Conservation (phyloP, 2,329 filamentous ascomycete species). For the Chaetomium sp. region DNA sequence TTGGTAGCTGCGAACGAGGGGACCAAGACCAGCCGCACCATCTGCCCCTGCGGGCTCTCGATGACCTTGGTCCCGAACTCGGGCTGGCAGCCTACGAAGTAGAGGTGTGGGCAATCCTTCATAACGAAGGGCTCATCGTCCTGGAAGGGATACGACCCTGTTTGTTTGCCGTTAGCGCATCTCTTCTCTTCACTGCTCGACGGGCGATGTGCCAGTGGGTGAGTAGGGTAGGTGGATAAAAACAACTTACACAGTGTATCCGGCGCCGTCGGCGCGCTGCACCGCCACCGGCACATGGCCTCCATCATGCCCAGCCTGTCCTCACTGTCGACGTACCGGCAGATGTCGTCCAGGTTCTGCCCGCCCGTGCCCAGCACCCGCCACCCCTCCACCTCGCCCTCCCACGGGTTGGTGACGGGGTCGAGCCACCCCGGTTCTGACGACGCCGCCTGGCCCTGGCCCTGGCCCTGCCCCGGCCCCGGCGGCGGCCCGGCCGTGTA, state of each 20-base stretch:
- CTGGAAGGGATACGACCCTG: conserved; percentile 97
- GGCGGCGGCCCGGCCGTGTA: conserved; percentile 51
- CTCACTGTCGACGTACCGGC: conserved; percentile 82
- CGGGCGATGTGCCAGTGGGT: neutral
- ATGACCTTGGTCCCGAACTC: conserved; percentile 73
- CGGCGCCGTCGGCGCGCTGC: conserved; percentile 88
- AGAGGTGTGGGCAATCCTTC: conserved; percentile 82
- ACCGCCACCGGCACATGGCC: conserved; percentile 88
- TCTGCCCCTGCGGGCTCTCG: conserved; percentile 66
- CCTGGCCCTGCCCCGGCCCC: conserved; percentile 4
- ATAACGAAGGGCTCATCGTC: conserved; percentile 90
- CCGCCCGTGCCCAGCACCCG: conserved; percentile 83
- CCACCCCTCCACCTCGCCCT: conserved; percentile 89
- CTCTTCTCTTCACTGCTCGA: neutral
- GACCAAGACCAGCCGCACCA: conserved; percentile 76
- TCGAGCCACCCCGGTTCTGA: conserved; percentile 75
- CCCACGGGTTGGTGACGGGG: conserved; percentile 88
- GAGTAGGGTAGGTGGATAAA: neutral
- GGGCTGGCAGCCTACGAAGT: conserved; percentile 85
- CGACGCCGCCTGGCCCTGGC: neutral
- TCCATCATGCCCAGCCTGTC: conserved; percentile 89
- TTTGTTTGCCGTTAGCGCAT: conserved; percentile 20
- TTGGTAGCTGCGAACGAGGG: conserved; percentile 79
- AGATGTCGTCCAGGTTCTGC: conserved; percentile 91
- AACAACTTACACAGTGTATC: conserved; percentile 85